Base-by-base conservation (phyloP, 192 early-diverging fungal genomes). In the Dissophora globulifera region DNA sequence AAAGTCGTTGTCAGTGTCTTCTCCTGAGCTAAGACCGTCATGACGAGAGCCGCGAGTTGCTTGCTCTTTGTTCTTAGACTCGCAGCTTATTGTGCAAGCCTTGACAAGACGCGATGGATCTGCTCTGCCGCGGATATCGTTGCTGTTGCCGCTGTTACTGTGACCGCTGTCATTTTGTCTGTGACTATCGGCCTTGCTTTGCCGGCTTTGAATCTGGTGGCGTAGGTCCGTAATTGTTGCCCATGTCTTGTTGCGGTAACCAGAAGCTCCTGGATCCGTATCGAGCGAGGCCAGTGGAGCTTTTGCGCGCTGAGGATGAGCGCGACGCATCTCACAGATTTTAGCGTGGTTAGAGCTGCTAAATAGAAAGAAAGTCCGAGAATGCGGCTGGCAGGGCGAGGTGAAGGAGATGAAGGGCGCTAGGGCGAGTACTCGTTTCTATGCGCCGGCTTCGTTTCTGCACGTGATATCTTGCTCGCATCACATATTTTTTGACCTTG, bases 221-320 rank as follows among this genome's bases (percentile, higher is more conserved):
- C 38, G 32, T 22, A 50, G 26, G 2, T 50, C 60, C 0, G 60
- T 51, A 31, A 40, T 25, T 13, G 60, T 50, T 19, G 33, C 29
- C 49, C 48, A 41, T 27, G 60, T 7, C 35, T 62, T 62, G 25
- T 27, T 42, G 4, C 25, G 11, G 48, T 62, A 5, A n/a, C 33
- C 35, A n/a, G n/a, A n/a, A n/a, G n/a, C n/a, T n/a, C n/a, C n/a
- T n/a, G n/a, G n/a, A n/a, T n/a, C n/a, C n/a, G n/a, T n/a, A n/a
- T n/a, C n/a, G n/a, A n/a, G n/a, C 2, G 23, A 25, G 10, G n/a
- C 10, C 8, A 40, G 13, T 6, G 41, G 13, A 15, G 51, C 25
- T 32, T 29, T 57, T 38, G 43, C 15, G 1, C 68, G 51, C 32
- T 62, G 68, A 26, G 69, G 69, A 6, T 56, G 53, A 5, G 58